phyloP scores from a whole-genome alignment of 2,329 filamentous ascomycete genomes.

The Volutella citrinella region DNA sequence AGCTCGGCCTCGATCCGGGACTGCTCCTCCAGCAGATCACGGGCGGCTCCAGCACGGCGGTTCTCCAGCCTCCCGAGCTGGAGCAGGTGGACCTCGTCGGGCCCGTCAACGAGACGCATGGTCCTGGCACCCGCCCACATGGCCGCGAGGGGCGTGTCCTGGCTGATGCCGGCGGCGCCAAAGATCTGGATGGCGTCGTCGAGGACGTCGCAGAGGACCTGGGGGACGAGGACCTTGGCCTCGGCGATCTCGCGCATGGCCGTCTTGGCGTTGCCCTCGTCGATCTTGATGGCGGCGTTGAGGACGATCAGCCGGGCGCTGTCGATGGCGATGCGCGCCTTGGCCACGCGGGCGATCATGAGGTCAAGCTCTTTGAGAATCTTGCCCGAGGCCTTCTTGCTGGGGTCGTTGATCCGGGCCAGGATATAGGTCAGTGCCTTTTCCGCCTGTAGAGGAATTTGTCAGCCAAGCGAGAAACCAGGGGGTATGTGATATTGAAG shows the following conservation, averaged over 20 bases:
- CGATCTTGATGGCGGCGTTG: constrained; percentile 1
- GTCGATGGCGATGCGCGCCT: constrained; percentile 1
- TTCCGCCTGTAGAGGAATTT: constrained; percentile 13
- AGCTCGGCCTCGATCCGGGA: too few species aligned
- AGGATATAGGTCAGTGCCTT: constrained; percentile 9
- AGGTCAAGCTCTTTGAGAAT: constrained; percentile 11
- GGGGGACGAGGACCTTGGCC: not conserved
- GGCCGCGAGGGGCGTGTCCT: constrained; percentile 1
- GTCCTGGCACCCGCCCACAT: constrained; percentile 2
- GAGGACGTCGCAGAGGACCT: not conserved
- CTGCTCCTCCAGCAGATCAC: too few species aligned
- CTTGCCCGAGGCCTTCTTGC: constrained; percentile 12
- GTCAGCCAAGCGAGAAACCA: too few species aligned
- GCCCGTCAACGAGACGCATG: constrained; percentile 2
- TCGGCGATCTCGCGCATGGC: constrained; percentile 1
- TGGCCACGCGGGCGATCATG: not conserved
- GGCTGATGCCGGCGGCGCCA: too few species aligned
- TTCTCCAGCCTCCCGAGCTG: constrained; percentile 1
- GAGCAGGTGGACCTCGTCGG: constrained; percentile 1
- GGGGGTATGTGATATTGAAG: too few species aligned
- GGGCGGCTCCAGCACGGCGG: not conserved
- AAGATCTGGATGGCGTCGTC: not conserved
- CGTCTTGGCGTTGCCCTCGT: constrained; percentile 1
- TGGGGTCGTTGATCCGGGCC: constrained; percentile 10
- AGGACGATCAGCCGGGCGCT: too few species aligned